Base-by-base conservation (phyloP, 495 filamentous ascomycete genomes). In the Aspergillus bridgeri region DNA sequence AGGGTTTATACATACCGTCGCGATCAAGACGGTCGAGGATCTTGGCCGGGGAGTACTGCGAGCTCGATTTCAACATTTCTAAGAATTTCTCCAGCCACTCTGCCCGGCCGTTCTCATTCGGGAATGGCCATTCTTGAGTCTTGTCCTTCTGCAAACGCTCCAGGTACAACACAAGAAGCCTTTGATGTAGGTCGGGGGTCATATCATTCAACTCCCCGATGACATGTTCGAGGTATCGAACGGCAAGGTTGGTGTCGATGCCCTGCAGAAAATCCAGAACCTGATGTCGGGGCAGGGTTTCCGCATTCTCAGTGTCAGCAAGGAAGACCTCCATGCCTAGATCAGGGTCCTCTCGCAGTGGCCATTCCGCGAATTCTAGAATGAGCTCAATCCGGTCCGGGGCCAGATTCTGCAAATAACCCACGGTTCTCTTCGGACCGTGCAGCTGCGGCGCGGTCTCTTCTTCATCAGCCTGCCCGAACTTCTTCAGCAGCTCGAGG, bases 281-380 rank as follows among this genome's bases (percentile, higher is more conserved):
- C 56, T 69, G 81, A 21, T 88, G 77, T 48, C 94, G 80, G 6
- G 92, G 91, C 5, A 98, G 67, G 0, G 87, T 92, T 74, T 98
- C 93, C 2, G 94, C 92, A 66, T 96, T 96, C 65, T 96, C 91
- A 15, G 91, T 92, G 67, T 99, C 95, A 6, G 90, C 89, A 1
- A 96, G 67, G 74, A 99, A 99, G 5, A 98, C 79, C 57, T 97
- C 92, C 92, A 99, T 96, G 17, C 87, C 92, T n/a, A 91, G 69
- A 2, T 86, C 80, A 3, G 89, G 83, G 60, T 94, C 81, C 23
- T 77, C 80, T 48, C 79, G 75, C 21, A 98, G 64, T 0, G 94
- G 92, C 94, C 94, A 98, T 60, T 89, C 85, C 0, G 86, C 87
- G 61, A 95, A 96, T 64, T 97, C 91, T 15, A 98, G 80, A 22